Percentiles rank a stretch among this genome's conserved stretches.
These are phyloP conservation scores for Eustoma russellianum DNA, from an alignment of 257 asterid species.

Conservation along the genomic window DNA sequence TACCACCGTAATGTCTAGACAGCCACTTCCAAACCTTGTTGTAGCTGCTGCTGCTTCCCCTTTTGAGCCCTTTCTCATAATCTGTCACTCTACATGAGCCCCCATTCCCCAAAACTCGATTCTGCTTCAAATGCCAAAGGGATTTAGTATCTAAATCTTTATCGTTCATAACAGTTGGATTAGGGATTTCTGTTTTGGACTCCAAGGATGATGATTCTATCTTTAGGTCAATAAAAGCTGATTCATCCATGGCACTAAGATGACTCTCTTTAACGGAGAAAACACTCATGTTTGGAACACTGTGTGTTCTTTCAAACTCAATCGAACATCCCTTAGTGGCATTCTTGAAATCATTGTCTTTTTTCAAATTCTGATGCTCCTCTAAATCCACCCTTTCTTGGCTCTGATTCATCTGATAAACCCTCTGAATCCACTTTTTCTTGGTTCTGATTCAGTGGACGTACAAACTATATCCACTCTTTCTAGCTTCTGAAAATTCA, in stretches of 20 bases:
- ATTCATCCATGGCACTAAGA: constrained; percentile 64
- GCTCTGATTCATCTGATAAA: not conserved
- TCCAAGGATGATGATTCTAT: constrained; percentile 44
- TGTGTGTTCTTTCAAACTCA: constrained; percentile 32
- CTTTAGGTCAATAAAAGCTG: constrained; percentile 74
- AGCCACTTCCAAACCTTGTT: constrained; percentile 87
- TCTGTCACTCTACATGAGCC: constrained; percentile 37
- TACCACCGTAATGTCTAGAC: constrained; percentile 44
- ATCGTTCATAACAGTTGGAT: constrained; percentile 19
- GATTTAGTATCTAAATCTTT: constrained; percentile 21
- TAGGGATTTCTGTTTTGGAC: constrained; percentile 21
- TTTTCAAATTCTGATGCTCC: constrained; percentile 22
- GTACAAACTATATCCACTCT: constrained; percentile 24
- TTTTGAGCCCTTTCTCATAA: constrained; percentile 34
- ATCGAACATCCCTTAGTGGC: constrained; percentile 7
- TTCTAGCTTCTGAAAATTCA: not conserved
- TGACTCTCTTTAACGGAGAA: constrained; percentile 78
- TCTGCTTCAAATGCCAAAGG: constrained; percentile 9
- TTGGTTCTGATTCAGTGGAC: constrained; percentile 13
- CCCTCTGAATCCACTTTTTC: constrained; percentile 22
- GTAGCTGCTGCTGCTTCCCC: constrained; percentile 36
- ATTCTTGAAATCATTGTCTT: constrained; percentile 17
- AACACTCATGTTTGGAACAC: constrained; percentile 39
- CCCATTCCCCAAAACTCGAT: constrained; percentile 13
- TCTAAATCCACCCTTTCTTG: constrained; percentile 21